A percentile compares a stretch with the other conserved stretches of the same genome.
Conservation (phyloP, 176 grass and related monocot species). For the Leersia perrieri region DNA sequence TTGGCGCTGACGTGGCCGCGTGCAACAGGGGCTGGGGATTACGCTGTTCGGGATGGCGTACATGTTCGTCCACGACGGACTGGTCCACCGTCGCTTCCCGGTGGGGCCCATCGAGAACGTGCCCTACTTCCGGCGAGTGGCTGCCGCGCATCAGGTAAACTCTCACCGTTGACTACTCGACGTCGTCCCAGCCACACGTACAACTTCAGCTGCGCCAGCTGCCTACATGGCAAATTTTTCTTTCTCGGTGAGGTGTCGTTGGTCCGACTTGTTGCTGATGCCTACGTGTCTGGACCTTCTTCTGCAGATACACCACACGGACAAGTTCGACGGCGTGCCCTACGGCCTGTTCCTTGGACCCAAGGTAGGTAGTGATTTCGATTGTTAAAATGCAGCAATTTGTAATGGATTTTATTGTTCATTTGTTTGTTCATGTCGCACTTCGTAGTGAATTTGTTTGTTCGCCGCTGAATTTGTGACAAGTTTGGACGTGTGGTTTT, state of each 20-base stretch:
- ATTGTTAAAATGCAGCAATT: background rate
- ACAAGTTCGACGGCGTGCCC: constrained; percentile 71
- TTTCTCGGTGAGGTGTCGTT: background rate
- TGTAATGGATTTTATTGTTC: background rate
- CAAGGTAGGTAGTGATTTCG: constrained; percentile 49
- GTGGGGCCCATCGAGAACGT: constrained; percentile 73
- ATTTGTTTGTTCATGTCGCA: background rate
- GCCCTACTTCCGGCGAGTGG: constrained; percentile 72
- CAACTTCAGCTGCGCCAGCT: background rate
- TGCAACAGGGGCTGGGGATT: constrained; percentile 60
- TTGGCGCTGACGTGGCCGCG: background rate
- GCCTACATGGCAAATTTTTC: background rate
- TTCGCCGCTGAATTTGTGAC: background rate
- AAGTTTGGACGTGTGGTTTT: background rate
- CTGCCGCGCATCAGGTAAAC: constrained; percentile 69
- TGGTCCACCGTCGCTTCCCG: constrained; percentile 71
- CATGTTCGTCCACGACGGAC: constrained; percentile 83
- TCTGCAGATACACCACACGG: constrained; percentile 80
- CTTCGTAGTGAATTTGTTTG: background rate
- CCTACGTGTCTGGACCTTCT: background rate
- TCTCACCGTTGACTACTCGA: background rate
- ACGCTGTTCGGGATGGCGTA: constrained; percentile 82
- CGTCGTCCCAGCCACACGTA: background rate
- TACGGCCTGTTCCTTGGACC: constrained; percentile 81
- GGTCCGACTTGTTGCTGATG: background rate